Base-by-base conservation (phyloP, 768 basidiomycete species). In the Mycena belliarum region DNA sequence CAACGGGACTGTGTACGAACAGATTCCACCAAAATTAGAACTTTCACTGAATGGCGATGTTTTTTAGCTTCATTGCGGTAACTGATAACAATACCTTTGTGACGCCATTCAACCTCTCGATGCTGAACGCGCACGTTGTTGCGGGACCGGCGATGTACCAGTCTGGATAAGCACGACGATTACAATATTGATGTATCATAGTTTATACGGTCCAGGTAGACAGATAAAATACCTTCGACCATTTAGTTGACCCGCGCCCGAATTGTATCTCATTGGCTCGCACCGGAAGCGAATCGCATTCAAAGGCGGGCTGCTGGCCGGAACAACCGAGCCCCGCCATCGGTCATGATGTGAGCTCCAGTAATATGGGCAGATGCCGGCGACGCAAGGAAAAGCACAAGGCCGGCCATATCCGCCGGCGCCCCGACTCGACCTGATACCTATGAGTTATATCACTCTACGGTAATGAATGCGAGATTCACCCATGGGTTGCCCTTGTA, bases 341-440 rank as follows among this genome's bases (percentile, higher is more conserved):
- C 91, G 11, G 91, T 70, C 5, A 88, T 64, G 43, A 85, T 87
- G 57, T 91, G 87, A 20, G 81, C 77, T 12, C 89, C 91, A 1
- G 91, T 91, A 45, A 92, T 75, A 57, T 91, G 90, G 3, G 89
- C 80, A 2, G 84, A 80, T 0, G 88, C 91, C 1, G 86, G 83
- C 18, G 88, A 88, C 10, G 82, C 78, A 37, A 91, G 77, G 77
- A 88, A 89, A 16, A 90, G 71, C 5, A 80, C 79, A 8, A 90
- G 72, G 8, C 91, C 91, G 24, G 88, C 89, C 60, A 89, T 81
- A 62, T 93, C 91, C 28, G 79, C 73, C 3, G 87, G 78, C 3
- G 69, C 64, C 3, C 91, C 91, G 57, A 82, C 76, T 6, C 91
- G 86, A 24, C 89, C 88, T 89, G 52, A 21, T 32, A 40, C 51